Evolutionary conservation across 2,329 filamentous ascomycete species (phyloP), one percentile per base, ranked within the genome.

Genomic region (Pleomassaria siparia): DNA sequence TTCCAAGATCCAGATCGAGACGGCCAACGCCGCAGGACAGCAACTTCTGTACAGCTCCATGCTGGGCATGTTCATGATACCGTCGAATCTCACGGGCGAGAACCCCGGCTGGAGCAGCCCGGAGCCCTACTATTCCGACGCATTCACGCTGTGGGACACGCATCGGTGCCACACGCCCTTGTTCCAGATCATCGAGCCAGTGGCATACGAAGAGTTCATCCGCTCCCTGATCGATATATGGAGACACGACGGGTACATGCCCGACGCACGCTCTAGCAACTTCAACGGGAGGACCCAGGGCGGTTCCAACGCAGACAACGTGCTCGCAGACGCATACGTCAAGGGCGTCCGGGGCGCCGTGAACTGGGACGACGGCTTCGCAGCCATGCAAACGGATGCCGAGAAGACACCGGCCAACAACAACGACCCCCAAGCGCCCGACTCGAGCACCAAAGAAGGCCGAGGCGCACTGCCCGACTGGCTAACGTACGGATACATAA

Each of bases 71-170:
- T 80, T 83, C 49, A 66, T 88, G 10, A 79, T 88, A 28, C 85
- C 86, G 0, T 85, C 84, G 1, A 87, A 89, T 61, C 81, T 84
- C 51, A 88, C 85, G 0, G 85, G 84, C 0, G 86, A 89, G 62
- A 89, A 88, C 50, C 85, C 85, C 0, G 67, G 76, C 0, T 89
- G 86, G 85, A 63, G 71, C 1, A 84, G 82, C 1, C 3, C 18
- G 3, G 86, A 89, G 63, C 85, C 86, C 1, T 88, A 87, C 59
- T 89, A 86, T 58, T 82, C 87, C 49, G 86, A 89, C 49, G 81
- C 85, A 13, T 88, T 87, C 59, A 88, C 86, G 0, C 78, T 86
- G 18, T 89, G 86, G 86, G 72, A 76, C 53, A 66, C 76, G 59
- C 85, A 87, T 64, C 80, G 86, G 18, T 88, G 83, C 62, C 80